These are phyloP conservation scores for Rubia peregrina DNA, from an alignment of 305 asterid genomes.

Conservation along the genomic window DNA sequence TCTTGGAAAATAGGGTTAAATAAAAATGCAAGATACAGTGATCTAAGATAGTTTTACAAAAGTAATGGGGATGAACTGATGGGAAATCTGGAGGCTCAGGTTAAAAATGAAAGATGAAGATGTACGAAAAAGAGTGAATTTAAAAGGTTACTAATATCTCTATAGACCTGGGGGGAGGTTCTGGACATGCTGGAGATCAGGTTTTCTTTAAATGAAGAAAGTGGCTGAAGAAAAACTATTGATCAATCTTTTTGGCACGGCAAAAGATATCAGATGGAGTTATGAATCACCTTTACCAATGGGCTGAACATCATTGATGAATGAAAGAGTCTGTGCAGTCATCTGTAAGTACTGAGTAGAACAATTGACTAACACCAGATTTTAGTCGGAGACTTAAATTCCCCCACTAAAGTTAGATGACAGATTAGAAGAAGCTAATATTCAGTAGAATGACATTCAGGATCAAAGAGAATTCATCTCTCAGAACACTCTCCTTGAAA, in stretches of 20 bases:
- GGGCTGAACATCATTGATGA: neutral
- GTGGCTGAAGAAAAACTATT: neutral
- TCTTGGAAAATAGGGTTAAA: neutral
- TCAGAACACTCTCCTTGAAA: neutral
- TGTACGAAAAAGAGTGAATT: neutral
- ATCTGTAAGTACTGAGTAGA: neutral
- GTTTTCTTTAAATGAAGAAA: neutral
- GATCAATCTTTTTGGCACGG: neutral
- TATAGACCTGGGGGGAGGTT: neutral
- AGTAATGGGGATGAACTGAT: neutral
- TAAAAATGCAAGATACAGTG: neutral
- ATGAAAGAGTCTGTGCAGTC: neutral
- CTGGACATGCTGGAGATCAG: neutral
- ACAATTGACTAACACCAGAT: neutral
- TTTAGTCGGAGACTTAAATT: neutral
- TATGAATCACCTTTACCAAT: neutral
- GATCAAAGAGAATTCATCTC: neutral
- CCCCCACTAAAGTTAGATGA: neutral
- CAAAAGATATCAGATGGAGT: neutral
- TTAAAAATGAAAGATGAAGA: neutral
- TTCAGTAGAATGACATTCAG: neutral
- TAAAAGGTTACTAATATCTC: neutral
- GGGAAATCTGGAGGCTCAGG: neutral
- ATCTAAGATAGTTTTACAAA: neutral
- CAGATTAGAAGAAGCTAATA: neutral